phyloP scores from a whole-genome alignment of 192 early-diverging fungal genomes.

The Backusella tarrabulga region DNA sequence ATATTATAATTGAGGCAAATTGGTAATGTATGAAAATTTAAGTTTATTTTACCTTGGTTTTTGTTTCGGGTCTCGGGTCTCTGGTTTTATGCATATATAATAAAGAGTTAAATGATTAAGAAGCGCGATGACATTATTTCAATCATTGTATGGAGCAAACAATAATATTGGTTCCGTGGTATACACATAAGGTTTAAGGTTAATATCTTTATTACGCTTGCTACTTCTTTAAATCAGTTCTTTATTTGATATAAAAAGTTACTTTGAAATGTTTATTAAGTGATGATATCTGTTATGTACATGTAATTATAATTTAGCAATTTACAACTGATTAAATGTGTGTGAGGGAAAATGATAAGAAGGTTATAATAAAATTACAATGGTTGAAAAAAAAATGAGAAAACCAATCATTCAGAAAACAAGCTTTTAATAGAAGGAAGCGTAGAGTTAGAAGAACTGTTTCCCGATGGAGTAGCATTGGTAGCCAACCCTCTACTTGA shows the following conservation, averaged over 20 bases:
- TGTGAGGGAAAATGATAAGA: neutral
- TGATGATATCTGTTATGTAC: neutral
- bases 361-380: neutral
- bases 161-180: too few relatives aligned
- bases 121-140: neutral
- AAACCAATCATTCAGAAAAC: neutral
- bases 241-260: neutral
- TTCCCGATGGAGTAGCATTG: neutral
- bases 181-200: neutral
- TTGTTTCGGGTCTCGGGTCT: neutral
- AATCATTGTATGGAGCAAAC: neutral
- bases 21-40: neutral
- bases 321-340: neutral
- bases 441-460: neutral
- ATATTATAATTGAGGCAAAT: neutral
- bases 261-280: neutral
- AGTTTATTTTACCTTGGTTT: neutral
- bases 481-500: neutral
- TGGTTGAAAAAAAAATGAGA: neutral
- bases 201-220: neutral
- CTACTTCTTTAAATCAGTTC: neutral
- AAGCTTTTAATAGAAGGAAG: neutral
- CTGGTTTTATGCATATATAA: too few relatives aligned
- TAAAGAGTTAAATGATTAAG: neutral
- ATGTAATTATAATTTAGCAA: neutral